Evolutionary conservation across 2,329 filamentous ascomycete genomes (phyloP), one percentile per base, ranked within the genome.

Genomic region (Scleromitrula shiraiana): DNA sequence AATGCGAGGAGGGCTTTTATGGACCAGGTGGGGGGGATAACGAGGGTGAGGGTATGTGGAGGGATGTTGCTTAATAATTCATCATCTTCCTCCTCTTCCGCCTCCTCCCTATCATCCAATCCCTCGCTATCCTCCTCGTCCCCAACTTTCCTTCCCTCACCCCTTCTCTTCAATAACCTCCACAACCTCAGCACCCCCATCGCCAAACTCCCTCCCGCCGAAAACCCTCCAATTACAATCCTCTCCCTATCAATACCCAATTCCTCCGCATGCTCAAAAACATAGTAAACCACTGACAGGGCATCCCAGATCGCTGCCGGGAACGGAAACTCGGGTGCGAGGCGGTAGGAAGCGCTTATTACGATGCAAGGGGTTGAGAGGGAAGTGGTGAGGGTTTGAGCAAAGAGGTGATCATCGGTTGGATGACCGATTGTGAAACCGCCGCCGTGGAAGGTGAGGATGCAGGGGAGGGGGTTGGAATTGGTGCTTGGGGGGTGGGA

Each of bases 271-370:
- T 57, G 49, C 1, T 48, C 32, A 49, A 56, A 60, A 2, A 58
- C 26, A 32, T 54, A 59, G 17, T 78, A 73, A 35, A 74, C 49
- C 7, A 64, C 66, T 56, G 74, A 72, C 64, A 66, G 73, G n/a
- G 62, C 62, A 53, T 75, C 73, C 14, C 69, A 55, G 12, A 67
- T 60, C 12, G 65, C 64, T 1, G 63, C 64, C 0, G 72, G 72
- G 50, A 73, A 76, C 8, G 65, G 65, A 52, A 70, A 54, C 49
- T 75, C 68, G 0, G 73, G 73, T 1, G 70, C 70, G 8, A 74
- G 62, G 20, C 70, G 63, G 49, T 73, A 73, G 10, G 65, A 64
- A 9, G 70, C 63, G 52, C 66, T 68, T 7, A 72, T 62, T 17
- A 66, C 67, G 4, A 69, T 63, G 15, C 65, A 69, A 7, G 49